These are phyloP conservation scores for Vigna angularis DNA, from an alignment of 306 rosid genomes.

Conservation along the genomic window DNA sequence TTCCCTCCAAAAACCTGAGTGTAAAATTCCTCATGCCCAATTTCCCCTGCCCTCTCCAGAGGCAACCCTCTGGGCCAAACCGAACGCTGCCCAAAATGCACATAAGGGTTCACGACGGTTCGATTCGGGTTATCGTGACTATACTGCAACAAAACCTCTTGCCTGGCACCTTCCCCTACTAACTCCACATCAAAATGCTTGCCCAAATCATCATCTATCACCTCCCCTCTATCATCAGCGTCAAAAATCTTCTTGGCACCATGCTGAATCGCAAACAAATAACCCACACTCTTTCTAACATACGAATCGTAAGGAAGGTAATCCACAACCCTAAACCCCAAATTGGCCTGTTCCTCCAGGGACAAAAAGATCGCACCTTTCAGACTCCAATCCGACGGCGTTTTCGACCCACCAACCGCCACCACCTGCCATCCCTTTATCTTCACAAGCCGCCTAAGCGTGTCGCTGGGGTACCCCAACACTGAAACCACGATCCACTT, in stretches of 20 bases:
- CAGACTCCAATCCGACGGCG: slow-evolving; percentile 88
- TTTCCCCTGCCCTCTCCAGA: slow-evolving; percentile 87
- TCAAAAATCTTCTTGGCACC: slow-evolving; percentile 94
- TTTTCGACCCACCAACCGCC: slow-evolving; percentile 79
- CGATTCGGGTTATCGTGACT: slow-evolving; percentile 90
- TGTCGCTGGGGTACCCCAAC: slow-evolving; percentile 70
- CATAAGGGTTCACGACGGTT: slow-evolving; percentile 82
- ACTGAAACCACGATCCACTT: slow-evolving; percentile 93
- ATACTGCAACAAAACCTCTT: slow-evolving; percentile 80
- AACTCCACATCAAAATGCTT: slow-evolving; percentile 91
- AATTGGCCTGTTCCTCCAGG: slow-evolving; percentile 73
- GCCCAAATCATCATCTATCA: slow-evolving; percentile 85
- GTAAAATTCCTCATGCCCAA: slow-evolving; percentile 88
- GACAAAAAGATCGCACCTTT: slow-evolving; percentile 95
- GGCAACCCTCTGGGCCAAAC: slow-evolving; percentile 99
- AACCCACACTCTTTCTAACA: slow-evolving; percentile 92
- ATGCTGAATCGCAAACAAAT: slow-evolving; percentile 92
- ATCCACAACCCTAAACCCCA: slow-evolving; percentile 90
- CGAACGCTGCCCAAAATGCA: slow-evolving; percentile 96
- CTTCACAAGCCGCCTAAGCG: slow-evolving; percentile 72
- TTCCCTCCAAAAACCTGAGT: slow-evolving; percentile 92
- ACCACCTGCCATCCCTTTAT: slow-evolving; percentile 90
- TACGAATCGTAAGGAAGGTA: slow-evolving; percentile 86
- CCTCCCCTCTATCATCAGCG: slow-evolving; percentile 95
- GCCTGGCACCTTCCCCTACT: slow-evolving; percentile 87